Percentiles rank a stretch among this genome's conserved stretches.
Evolutionary conservation across 1,139 yeast genomes (phyloP).

Genomic region (Debaryomycetaceae sp.): DNA sequence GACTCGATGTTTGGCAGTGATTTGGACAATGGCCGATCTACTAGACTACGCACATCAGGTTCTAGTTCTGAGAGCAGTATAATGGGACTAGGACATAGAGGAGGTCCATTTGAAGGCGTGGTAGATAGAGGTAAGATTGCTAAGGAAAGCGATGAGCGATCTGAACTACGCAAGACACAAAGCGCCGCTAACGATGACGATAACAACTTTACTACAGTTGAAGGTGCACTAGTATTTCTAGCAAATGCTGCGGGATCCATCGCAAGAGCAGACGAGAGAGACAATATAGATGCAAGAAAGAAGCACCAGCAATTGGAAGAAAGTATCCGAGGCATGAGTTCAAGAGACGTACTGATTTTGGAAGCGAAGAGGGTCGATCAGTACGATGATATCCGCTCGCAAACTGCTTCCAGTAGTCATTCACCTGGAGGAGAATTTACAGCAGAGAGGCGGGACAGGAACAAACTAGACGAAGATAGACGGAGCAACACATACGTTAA

Average conservation of each 20-base stretch:
- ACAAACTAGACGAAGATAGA: background rate
- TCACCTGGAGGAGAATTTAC: background rate
- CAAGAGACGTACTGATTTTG: background rate
- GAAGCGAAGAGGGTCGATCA: background rate
- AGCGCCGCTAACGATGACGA: slow-evolving; percentile 2
- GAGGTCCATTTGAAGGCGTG: background rate
- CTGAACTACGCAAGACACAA: background rate
- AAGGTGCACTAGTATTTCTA: slow-evolving; percentile 64
- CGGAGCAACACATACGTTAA: background rate
- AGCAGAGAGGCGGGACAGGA: background rate
- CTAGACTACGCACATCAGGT: background rate
- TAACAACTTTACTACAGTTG: slow-evolving; percentile 46
- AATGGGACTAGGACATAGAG: no score
- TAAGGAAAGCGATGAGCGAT: background rate
- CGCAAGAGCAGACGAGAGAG: slow-evolving; percentile 63
- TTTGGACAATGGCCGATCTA: background rate
- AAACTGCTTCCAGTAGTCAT: background rate
- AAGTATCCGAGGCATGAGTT: slow-evolving; percentile 1
- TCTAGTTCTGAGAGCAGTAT: background rate
- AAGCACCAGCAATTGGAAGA: slow-evolving; percentile 48
- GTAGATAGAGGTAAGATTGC: slow-evolving; percentile 1
- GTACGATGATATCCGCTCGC: background rate
- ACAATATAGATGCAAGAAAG: slow-evolving; percentile 61
- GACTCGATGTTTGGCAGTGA: background rate
- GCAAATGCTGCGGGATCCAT: slow-evolving; percentile 77